Evolutionary conservation across 225 moss, liverwort and hornwort genomes (phyloP), one percentile per base, ranked within the genome.

Genomic region (Pleurozium schreberi): DNA sequence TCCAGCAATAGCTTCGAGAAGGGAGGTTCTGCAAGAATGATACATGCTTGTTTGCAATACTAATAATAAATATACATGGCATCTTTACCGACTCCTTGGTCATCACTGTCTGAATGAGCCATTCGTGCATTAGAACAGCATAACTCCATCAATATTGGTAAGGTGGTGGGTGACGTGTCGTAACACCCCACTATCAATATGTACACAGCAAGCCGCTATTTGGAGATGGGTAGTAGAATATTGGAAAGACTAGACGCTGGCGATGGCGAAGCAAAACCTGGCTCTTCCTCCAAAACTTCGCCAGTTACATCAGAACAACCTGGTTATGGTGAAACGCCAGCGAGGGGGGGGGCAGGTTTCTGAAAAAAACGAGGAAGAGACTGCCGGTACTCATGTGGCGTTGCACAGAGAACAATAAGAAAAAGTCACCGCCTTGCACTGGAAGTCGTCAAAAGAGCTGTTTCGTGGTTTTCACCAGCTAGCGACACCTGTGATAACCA

Each of bases 151-250:
- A 70, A 75, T n/a, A 11, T 77, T 80, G 87, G 87, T 58, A 62
- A n/a, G 57, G 67, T 47, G 86, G 62, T 71, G n/a, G 84, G 61
- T 52, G 68, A 84, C 60, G 78, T 84, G 66, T 63, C 60, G 11
- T 47, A 81, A 84, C 75, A 75, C 61, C 87, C 68, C 76, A 66
- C 75, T n/a, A 60, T 74, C 74, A 84, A 87, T 87, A 92, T 89
- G 81, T 90, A 90, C 92, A 92, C 68, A 85, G 84, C 86, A 87
- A 82, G 80, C 85, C 81, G 81, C 52, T 81, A 45, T 68, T 90
- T 47, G 59, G 59, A 86, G 84, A 83, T 88, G 69, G 28, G 58
- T 69, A 84, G 47, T 43, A 89, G 70, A 86, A 86, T 76, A 78
- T 14, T 71, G 55, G 12, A 63, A 87, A 87, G 49, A 36, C 18